Conservation (phyloP, 164 flowering plant genomes). For the Litsea cubeba region DNA sequence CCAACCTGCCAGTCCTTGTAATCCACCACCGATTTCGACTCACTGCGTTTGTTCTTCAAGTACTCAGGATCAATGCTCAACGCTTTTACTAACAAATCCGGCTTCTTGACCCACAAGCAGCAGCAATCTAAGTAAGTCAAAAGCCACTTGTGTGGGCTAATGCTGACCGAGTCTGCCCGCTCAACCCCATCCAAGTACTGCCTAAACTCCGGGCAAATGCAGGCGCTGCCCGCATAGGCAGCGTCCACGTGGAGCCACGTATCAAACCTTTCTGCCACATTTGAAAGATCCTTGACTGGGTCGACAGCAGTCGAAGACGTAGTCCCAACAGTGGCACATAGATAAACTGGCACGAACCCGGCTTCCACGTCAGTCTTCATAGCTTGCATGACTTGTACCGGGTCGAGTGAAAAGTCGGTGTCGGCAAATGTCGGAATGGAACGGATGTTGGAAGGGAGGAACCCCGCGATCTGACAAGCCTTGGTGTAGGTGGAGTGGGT, state of each 20-base stretch:
- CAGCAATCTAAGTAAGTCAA: conserved; percentile 11
- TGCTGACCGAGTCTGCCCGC: conserved; percentile 40
- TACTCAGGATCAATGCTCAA: neutral
- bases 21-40: conserved; percentile 11
- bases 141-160: conserved; percentile 31
- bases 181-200: conserved; percentile 24
- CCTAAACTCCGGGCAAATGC: too few relatives aligned
- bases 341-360: conserved; percentile 45
- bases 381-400: conserved; percentile 5
- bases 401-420: conserved; percentile 24
- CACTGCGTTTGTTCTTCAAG: conserved; percentile 3
- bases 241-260: conserved; percentile 57
- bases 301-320: conserved; percentile 41
- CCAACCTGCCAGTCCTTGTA: conserved; percentile 18
- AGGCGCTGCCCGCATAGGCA: too few relatives aligned
- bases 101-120: conserved; percentile 15
- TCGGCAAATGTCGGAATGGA: conserved; percentile 22
- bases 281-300: conserved; percentile 30
- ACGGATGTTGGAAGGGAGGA: conserved; percentile 26
- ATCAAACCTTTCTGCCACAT: conserved; percentile 29
- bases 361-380: conserved; percentile 37
- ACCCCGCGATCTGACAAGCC: conserved; percentile 35
- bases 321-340: conserved; percentile 24
- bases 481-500: conserved; percentile 36
- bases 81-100: neutral